Base-by-base conservation (phyloP, 2,329 filamentous ascomycete genomes). In the Pleomassaria siparia region DNA sequence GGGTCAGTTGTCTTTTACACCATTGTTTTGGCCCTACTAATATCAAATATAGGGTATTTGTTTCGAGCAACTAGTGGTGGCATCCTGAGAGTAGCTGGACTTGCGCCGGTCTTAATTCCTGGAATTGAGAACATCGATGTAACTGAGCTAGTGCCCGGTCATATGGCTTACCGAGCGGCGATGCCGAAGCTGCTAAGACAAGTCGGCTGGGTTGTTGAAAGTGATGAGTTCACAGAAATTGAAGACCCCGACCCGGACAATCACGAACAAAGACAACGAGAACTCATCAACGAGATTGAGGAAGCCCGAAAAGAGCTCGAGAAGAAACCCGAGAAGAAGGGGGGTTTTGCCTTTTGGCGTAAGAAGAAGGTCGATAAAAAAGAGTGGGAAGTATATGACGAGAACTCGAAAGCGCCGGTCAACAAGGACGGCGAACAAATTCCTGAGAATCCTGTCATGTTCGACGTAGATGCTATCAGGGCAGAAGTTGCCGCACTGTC, bases 241-340 rank as follows among this genome's bases (percentile, higher is more conserved):
- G 94, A 97, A 67, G 94, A 99, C 58, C 91, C 94, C 0, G 94
- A 99, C 63, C 94, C 94, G 0, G 94, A 97, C 0, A 92, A 95
- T 58, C 92, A 97, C 72, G 80, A 83, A 42, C 81, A 90, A 66
- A 81, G 91, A 40, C 94, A 99, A 71, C 82, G 91, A 46, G 92
- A 97, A 71, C 81, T 99, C 33, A 96, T 99, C 67, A 91, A 88
- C 60, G 94, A 99, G 72, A 96, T 99, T 43, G 92, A 97, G 67
- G 91, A 95, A 71, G 94, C 94, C 6, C 83, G 94, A 29, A 91
- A 87, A 65, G 85, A 94, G 62, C 80, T 95, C 3, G 91, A 96
- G 62, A 85, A 83, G 65, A 88, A 94, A 60, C 86, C 85, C 15
- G 84, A 88, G 62, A 84, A 82, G 69, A 73, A 81, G 55, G 15